Evolutionary conservation across 352 stramenopile genomes (phyloP), one percentile per base, ranked within the genome.

Genomic region (Blastocystis sp.): DNA sequence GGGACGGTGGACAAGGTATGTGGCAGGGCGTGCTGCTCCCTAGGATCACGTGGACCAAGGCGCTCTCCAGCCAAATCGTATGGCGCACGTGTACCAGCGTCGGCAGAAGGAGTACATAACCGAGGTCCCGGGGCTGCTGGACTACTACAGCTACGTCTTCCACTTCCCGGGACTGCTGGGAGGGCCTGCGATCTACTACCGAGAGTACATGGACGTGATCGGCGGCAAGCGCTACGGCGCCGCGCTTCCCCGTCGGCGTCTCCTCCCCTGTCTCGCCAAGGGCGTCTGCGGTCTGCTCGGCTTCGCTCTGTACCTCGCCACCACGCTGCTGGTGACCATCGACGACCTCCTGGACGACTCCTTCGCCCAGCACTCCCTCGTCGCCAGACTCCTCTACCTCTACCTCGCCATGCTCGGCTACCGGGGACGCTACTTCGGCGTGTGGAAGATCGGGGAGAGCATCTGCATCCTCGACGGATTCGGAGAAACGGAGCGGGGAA

Each of bases 81-180:
- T 63, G 66, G 20, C 18, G 20, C 77, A 47, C 53, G 20, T 88
- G 26, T 88, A 88, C 45, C 11, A 88, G 55, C 77, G 77, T 29
- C 77, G 77, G 20, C 77, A 88, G 45, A 11, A 11, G 20, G 20
- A 61, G 34, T 79, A 79, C 9, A 91, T 98, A 50, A 90, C 92
- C 13, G 90, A 94, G 87, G 87, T 98, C 56, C 96, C 96, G 69
- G 94, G 92, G 47, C 90, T 97, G 59, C 91, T 98, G 66, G 95
- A 98, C 91, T 98, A 95, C 92, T 94, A 96, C 64, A 95, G 95
- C 37, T 98, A 97, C 92, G 95, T 97, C 15, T 98, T 98, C 92
- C 96, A 94, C 92, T 98, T 98, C 91, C 95, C 95, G 56, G 97
- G 94, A 77, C 94, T 98, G 90, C 91, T 98, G 15, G 95, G 95